Evolutionary conservation across 306 rosid species (phyloP), one percentile per base, ranked within the genome.

Genomic region (Rosa chinensis): DNA sequence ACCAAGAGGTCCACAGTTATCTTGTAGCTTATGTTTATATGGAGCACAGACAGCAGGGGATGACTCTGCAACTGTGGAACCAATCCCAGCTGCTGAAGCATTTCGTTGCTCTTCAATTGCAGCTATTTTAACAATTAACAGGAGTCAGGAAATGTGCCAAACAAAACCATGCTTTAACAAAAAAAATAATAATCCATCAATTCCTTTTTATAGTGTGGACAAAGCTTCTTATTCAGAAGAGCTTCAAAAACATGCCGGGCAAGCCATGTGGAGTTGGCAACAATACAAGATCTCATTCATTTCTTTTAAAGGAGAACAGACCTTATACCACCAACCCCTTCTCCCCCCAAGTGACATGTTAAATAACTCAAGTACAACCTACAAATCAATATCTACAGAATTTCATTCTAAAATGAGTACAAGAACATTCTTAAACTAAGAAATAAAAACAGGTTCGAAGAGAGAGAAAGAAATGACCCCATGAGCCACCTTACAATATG

Each of bases 31-130:
- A 48, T 88, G 92, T 82, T 86, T 89, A 45, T 70, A 75, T 6
- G 81, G 90, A 50, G 88, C 72, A 75, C 76, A 77, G 49, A 79
- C 75, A 61, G 88, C 84, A 44, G 94, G 89, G 79, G 91, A 92
- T 78, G 99, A 95, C 86, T 95, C 94, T 18, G 88, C 97, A 73
- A 91, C 92, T 49, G 94, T 85, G 72, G 99, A 95, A 84, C 79
- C 99, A 75, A 89, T 72, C 55, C 92, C 96, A 3, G 88, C 89
- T 23, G 84, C 91, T 78, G 86, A 89, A 76, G 87, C 87, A 78
- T 84, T 83, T 82, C 78, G 88, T 78, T 91, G 93, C 84, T 84
- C 94, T 61, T 77, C 89, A 70, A 82, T 78, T 1, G 87, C 92
- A 81, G 82, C 99, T 95, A 84, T 70, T 77, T 87, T 67, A 77